Percentiles rank a stretch among this genome's conserved stretches.
phyloP scores from a whole-genome alignment of 148 eudicot genomes.

The Spergularia bocconei region DNA sequence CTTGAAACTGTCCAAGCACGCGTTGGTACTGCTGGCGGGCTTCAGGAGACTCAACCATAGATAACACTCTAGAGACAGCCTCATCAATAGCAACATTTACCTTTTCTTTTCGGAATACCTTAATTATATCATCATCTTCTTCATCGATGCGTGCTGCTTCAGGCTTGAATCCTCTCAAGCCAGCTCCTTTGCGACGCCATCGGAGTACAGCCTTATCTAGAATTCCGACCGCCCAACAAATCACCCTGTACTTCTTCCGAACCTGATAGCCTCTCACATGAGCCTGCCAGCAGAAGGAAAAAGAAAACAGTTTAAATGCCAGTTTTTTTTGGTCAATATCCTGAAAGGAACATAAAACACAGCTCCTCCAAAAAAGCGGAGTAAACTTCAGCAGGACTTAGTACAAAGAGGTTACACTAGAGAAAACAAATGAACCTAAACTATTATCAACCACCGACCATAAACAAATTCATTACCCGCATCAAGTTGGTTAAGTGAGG shows the following conservation, averaged over 20 bases:
- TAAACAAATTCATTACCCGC: neutral
- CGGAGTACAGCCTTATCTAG: conserved; percentile 79
- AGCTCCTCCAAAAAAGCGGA: neutral
- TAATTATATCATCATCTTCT: conserved; percentile 54
- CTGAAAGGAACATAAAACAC: neutral
- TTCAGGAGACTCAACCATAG: conserved; percentile 77
- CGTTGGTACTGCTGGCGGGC: conserved; percentile 88
- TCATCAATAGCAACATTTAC: conserved; percentile 74
- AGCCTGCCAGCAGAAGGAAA: conserved; percentile 55
- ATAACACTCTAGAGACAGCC: conserved; percentile 75
- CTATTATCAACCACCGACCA: neutral
- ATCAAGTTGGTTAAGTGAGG: neutral
- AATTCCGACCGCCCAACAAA: conserved; percentile 87
- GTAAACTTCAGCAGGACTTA: neutral
- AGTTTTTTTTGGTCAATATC: neutral
- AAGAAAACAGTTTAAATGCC: neutral
- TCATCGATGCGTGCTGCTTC: conserved; percentile 53
- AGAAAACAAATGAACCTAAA: neutral
- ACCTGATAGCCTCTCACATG: conserved; percentile 91
- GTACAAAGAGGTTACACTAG: neutral
- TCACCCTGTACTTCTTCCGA: conserved; percentile 69
- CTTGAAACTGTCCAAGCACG: conserved; percentile 62
- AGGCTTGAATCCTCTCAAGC: conserved; percentile 63
- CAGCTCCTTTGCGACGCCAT: conserved; percentile 87
- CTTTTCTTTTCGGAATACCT: conserved; percentile 66